Evolutionary conservation across 2,329 filamentous ascomycete genomes (phyloP).

Genomic region (Calonectria montana): DNA sequence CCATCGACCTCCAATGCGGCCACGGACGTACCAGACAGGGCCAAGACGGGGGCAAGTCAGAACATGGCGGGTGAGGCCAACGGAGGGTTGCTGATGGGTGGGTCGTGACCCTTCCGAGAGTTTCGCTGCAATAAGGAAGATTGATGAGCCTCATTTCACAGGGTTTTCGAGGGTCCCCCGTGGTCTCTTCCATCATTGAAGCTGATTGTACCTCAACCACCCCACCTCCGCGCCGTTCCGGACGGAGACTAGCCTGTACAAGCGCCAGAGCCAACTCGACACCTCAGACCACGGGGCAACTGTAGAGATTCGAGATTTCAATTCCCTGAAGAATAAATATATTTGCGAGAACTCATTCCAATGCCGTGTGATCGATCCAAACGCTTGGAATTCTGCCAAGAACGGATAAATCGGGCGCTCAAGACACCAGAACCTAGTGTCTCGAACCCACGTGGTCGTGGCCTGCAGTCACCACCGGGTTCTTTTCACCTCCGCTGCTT

Average conservation of each 20-base stretch:
- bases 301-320: not conserved
- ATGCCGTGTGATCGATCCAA: not conserved
- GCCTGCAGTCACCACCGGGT: not conserved
- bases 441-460: not conserved
- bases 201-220: not conserved
- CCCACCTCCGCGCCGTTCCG: constrained; percentile 4
- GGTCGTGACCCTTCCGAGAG: not conserved
- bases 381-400: not conserved
- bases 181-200: not conserved
- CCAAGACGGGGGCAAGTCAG: constrained; percentile 10
- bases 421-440: not conserved
- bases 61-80: constrained; percentile 1
- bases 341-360: not conserved
- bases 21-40: not conserved
- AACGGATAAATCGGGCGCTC: not conserved
- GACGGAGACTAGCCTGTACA: not conserved
- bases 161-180: not conserved
- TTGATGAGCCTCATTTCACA: constrained; percentile 2
- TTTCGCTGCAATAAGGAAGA: not conserved
- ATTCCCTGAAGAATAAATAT: not conserved
- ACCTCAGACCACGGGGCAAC: not conserved
- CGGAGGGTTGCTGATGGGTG: constrained; percentile 3
- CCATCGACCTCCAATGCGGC: not conserved
- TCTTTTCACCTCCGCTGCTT: not conserved
- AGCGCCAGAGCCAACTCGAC: not conserved